phyloP scores from a whole-genome alignment of 176 grass and related monocot species.

The Puya raimondii region DNA sequence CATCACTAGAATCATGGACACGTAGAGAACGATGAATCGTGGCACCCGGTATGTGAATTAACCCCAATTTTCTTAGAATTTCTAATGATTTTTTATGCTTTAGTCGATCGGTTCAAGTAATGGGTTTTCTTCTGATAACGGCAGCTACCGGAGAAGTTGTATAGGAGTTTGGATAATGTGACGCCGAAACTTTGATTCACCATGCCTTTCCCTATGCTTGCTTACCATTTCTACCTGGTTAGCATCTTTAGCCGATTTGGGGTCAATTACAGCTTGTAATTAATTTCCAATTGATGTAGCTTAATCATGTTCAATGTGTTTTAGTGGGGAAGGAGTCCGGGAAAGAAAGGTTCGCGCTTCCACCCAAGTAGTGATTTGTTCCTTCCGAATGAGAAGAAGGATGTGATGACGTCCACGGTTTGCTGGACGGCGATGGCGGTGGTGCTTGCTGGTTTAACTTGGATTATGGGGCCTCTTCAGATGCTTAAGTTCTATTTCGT shows the following conservation, averaged over 20 bases:
- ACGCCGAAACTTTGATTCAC: slow-evolving; percentile 62
- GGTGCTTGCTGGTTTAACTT: slow-evolving; percentile 56
- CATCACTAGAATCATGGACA: slow-evolving; percentile 97
- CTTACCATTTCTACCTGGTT: slow-evolving; percentile 88
- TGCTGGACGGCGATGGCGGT: slow-evolving; percentile 68
- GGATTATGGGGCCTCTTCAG: slow-evolving; percentile 60
- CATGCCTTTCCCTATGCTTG: slow-evolving; percentile 80
- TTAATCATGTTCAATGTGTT: background rate
- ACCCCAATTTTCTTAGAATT: background rate
- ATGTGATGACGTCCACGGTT: slow-evolving; percentile 66
- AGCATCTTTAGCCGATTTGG: background rate
- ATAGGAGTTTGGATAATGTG: slow-evolving; percentile 51
- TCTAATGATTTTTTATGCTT: background rate
- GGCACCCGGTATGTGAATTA: slow-evolving; percentile 66
- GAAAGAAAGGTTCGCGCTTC: slow-evolving; percentile 78
- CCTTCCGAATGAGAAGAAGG: slow-evolving; percentile 73
- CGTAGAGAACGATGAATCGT: slow-evolving; percentile 91
- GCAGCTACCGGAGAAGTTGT: slow-evolving; percentile 72
- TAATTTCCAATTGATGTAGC: background rate
- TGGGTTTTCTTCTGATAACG: slow-evolving; percentile 26
- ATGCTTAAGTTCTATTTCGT: slow-evolving; percentile 72
- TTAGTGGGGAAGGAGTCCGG: slow-evolving; percentile 70
- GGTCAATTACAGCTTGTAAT: slow-evolving; percentile 5
- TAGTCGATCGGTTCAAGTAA: slow-evolving; percentile 7
- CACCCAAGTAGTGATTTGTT: slow-evolving; percentile 63